Percentiles rank a stretch among this genome's conserved stretches.
These are phyloP conservation scores for Dipodascopsis uninucleata DNA, from an alignment of 805 yeast genomes.

Conservation along the genomic window DNA sequence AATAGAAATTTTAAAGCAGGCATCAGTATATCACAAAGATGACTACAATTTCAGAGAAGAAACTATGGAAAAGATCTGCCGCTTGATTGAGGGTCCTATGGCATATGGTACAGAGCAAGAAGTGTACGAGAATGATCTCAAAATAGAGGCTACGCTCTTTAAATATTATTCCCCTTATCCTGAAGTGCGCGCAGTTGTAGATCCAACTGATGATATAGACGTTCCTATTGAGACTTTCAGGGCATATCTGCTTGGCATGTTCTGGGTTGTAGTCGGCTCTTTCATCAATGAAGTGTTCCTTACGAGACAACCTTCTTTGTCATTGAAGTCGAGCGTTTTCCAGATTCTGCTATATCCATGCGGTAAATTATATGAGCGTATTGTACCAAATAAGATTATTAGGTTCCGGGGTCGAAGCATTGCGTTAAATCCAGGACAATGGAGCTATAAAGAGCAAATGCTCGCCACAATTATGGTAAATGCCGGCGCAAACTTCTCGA, in stretches of 20 bases:
- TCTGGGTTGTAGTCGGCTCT: conserved; percentile 54
- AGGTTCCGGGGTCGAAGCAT: conserved; percentile 41
- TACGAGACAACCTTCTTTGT: conserved; percentile 51
- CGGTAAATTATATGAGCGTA: conserved; percentile 45
- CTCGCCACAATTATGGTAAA: conserved; percentile 45
- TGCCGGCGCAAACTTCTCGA: conserved; percentile 16
- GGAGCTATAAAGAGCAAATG: conserved; percentile 63
- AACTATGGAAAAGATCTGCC: conserved; percentile 13
- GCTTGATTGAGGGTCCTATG: conserved; percentile 7
- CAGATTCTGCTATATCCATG: conserved; percentile 58
- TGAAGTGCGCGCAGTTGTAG: conserved; percentile 43
- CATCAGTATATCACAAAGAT: conserved; percentile 9
- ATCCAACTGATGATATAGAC: conserved; percentile 43
- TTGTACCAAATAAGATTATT: conserved; percentile 47
- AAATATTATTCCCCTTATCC: conserved; percentile 52
- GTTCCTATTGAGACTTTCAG: conserved; percentile 50
- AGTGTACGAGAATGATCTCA: conserved; percentile 4
- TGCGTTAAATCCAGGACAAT: conserved; percentile 59
- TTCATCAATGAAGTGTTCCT: conserved; percentile 56
- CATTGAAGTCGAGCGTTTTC: conserved; percentile 49
- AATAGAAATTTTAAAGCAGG: conserved; percentile 25
- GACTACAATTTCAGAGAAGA: conserved; percentile 17
- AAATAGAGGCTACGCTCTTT: conserved; percentile 43
- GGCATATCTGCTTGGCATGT: conserved; percentile 48
- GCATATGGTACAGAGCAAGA: background rate